phyloP scores from a whole-genome alignment of 225 moss, liverwort and hornwort species.

The Anthoceros angustus region DNA sequence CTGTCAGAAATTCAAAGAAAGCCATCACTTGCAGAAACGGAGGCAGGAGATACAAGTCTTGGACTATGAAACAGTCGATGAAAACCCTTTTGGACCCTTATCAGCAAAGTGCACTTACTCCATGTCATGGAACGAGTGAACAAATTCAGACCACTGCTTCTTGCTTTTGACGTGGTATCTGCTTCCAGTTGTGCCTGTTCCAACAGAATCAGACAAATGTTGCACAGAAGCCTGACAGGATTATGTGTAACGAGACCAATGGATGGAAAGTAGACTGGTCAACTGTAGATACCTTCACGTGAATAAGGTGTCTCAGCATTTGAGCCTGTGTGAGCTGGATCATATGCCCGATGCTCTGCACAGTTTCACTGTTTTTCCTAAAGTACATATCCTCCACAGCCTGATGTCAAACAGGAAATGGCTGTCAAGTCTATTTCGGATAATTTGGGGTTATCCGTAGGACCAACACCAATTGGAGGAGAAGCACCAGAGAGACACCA shows the following conservation, averaged over 20 bases:
- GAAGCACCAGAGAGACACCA: too few relatives aligned
- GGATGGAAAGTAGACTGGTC: not conserved
- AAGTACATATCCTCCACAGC: slow-evolving; percentile 76
- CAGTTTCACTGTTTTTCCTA: slow-evolving; percentile 63
- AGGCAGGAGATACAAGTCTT: not conserved
- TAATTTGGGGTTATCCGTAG: too few relatives aligned
- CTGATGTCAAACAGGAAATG: slow-evolving; percentile 19
- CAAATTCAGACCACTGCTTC: slow-evolving; percentile 56
- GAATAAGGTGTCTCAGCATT: slow-evolving; percentile 49
- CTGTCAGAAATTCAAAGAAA: slow-evolving; percentile 19
- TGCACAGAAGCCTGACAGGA: not conserved
- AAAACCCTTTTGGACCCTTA: not conserved
- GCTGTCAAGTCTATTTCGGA: too few relatives aligned
- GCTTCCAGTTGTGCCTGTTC: slow-evolving; percentile 75
- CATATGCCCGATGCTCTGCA: slow-evolving; percentile 73
- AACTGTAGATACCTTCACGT: slow-evolving; percentile 37
- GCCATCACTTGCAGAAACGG: slow-evolving; percentile 8
- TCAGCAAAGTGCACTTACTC: slow-evolving; percentile 15
- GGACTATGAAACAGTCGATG: not conserved
- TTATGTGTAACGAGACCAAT: not conserved
- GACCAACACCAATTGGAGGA: too few relatives aligned
- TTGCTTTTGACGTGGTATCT: slow-evolving; percentile 41
- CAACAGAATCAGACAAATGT: slow-evolving; percentile 6
- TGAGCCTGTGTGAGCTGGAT: slow-evolving; percentile 67
- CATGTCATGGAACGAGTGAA: slow-evolving; percentile 78